phyloP scores from a whole-genome alignment of 2,329 filamentous ascomycete genomes.

The Tolypocladium endophyticum region DNA sequence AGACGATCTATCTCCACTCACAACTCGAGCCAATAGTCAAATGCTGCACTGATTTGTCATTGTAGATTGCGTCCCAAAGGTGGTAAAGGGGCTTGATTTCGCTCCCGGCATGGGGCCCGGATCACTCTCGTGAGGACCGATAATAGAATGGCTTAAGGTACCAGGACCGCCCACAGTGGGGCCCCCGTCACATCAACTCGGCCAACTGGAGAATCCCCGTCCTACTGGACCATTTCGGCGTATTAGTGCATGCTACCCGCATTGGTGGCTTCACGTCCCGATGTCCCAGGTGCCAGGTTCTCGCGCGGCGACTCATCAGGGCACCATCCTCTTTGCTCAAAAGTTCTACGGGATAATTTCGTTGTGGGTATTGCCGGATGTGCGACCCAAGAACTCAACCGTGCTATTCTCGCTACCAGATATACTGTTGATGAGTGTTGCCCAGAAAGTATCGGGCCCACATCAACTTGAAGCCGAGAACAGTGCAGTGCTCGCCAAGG shows the following conservation, averaged over 20 bases:
- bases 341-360: too few relatives aligned
- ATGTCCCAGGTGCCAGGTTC: not conserved
- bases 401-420: not conserved
- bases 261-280: too few relatives aligned
- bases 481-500: not conserved
- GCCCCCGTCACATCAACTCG: not conserved
- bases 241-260: too few relatives aligned
- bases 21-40: not conserved
- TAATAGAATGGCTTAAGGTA: too few relatives aligned
- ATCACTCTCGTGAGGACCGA: not conserved
- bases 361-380: not conserved
- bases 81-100: not conserved
- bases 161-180: not conserved
- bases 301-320: not conserved
- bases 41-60: not conserved
- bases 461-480: too few relatives aligned
- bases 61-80: not conserved
- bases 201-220: not conserved
- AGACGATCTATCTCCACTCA: not conserved
- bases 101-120: not conserved
- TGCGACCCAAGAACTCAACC: not conserved
- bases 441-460: not conserved
- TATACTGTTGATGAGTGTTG: not conserved
- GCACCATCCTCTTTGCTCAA: not conserved
- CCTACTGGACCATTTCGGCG: not conserved